Percentiles rank a stretch among this genome's conserved stretches.
phyloP scores from a whole-genome alignment of 495 filamentous ascomycete genomes.

The Penicillium bialowiezense region DNA sequence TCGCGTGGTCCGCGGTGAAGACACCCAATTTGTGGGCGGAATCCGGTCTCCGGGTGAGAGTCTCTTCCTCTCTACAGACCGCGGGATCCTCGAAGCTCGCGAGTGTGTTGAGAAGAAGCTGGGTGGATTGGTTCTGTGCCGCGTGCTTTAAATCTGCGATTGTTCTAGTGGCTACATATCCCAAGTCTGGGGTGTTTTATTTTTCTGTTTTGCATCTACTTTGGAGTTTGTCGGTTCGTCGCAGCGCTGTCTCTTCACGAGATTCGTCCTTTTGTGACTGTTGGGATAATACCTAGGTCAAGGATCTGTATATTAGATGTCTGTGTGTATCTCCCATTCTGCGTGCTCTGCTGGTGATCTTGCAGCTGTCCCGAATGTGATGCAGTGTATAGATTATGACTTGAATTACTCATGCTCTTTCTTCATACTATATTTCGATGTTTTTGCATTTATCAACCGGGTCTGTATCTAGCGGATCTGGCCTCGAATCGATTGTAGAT shows the following conservation, averaged over 20 bases:
- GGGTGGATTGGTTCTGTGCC: slow-evolving; percentile 80
- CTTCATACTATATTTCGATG: background rate
- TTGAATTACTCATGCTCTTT: slow-evolving; percentile 18
- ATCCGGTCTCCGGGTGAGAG: slow-evolving; percentile 78
- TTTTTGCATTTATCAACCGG: too few species aligned
- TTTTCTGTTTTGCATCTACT: slow-evolving; percentile 39
- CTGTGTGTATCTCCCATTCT: slow-evolving; percentile 24
- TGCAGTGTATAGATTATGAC: slow-evolving; percentile 30
- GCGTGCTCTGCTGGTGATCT: slow-evolving; percentile 16
- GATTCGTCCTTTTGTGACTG: slow-evolving; percentile 30
- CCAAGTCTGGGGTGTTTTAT: slow-evolving; percentile 9
- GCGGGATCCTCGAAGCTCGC: slow-evolving; percentile 78
- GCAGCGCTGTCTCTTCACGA: slow-evolving; percentile 34
- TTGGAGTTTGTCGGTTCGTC: slow-evolving; percentile 44
- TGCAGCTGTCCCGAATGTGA: slow-evolving; percentile 14
- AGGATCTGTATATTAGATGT: slow-evolving; percentile 42
- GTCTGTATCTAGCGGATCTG: too few species aligned
- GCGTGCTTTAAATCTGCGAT: slow-evolving; percentile 46
- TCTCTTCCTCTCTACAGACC: slow-evolving; percentile 75
- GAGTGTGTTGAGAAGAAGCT: slow-evolving; percentile 83
- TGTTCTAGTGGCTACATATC: background rate
- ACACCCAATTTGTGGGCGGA: slow-evolving; percentile 63
- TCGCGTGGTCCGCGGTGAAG: slow-evolving; percentile 62
- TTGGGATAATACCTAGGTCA: slow-evolving; percentile 35
- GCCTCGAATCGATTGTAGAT: too few species aligned